Percentiles rank a stretch among this genome's conserved stretches.
Evolutionary conservation across 768 basidiomycete genomes (phyloP).

Genomic region (Kockovaella imperatae): DNA sequence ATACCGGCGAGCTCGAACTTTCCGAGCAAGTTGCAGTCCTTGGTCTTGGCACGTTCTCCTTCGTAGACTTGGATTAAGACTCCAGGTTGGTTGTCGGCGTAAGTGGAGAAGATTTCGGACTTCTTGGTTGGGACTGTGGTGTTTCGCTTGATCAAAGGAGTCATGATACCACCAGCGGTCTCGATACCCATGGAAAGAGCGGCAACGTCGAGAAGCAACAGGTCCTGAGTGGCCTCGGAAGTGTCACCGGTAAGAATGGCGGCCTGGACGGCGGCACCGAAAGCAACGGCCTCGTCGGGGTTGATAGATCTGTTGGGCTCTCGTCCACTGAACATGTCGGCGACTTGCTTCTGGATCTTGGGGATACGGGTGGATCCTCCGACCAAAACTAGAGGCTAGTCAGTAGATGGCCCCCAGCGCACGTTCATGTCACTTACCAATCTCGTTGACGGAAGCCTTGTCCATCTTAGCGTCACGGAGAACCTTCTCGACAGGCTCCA

Average conservation of each 20-base stretch:
- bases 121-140: constrained; percentile 98
- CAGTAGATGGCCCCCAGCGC: no score
- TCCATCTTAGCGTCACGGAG: constrained; percentile 97
- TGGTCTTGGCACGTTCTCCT: constrained; percentile 92
- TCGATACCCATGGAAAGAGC: constrained; percentile 98
- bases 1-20: constrained; percentile 62
- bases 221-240: constrained; percentile 79
- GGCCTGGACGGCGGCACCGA: constrained; percentile 97
- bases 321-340: constrained; percentile 93
- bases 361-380: constrained; percentile 90
- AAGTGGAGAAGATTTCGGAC: constrained; percentile 94
- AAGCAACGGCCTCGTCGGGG: constrained; percentile 98
- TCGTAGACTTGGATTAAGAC: constrained; percentile 97
- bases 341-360: constrained; percentile 96
- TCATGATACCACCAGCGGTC: constrained; percentile 97
- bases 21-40: constrained; percentile 97
- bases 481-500: constrained; percentile 82
- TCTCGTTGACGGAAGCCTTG: constrained; percentile 85
- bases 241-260: constrained; percentile 96
- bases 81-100: constrained; percentile 86
- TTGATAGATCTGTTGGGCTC: constrained; percentile 95
- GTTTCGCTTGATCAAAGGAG: constrained; percentile 91
- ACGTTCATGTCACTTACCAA: no score
- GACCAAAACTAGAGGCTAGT: no score
- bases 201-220: constrained; percentile 93